Base-by-base conservation (phyloP, 495 filamentous ascomycete genomes). In the Penicillium egyptiacum region DNA sequence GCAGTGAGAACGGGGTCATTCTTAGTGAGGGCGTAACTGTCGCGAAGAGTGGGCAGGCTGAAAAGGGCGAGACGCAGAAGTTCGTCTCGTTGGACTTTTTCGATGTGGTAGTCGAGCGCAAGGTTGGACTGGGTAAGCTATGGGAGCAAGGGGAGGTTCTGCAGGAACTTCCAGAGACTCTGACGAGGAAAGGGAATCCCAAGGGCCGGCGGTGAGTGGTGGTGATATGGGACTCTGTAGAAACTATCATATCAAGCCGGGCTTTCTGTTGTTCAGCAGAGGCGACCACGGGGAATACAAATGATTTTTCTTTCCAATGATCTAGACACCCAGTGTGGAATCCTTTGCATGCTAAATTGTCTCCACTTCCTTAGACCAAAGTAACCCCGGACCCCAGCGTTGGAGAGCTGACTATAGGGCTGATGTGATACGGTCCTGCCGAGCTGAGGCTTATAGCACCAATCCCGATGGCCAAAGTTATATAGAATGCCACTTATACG, bases 1-100 rank as follows among this genome's bases (percentile, higher is more conserved):
- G 83, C 55, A 92, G 88, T 70, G 89, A 89, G 52, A 98, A 98
- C 70, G 90, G 85, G 2, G 94, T 93, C 2, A 73, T 83, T 48
- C 67, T 83, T 7, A 81, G 75, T 35, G 80, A 81, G 57, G 80
- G 76, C 3, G 51, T 78, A n/a, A 51, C 60, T 9, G 40, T 61
- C 20, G 22, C 59, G 12, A 57, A 65, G 14, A 56, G 28, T 16
- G 5, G 40, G 19, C 54, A 51, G 4, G 62, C 57, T 42, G 44
- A 42, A 4, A 46, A 59, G 33, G 64, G 53, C 23, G 58, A 66
- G 25, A 41, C 46, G 19, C 44, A 57, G 26, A 72, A 70, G 58
- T 47, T 76, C 9, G 72, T 79, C 0, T 67, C 77, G 8, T 41
- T 75, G n/a, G 74, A 77, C 22, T 77, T 73, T 28, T 71, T 75